Percentiles rank a stretch among this genome's conserved stretches.
These are phyloP conservation scores for Candida stauntonica DNA, from an alignment of 805 yeast species.

Conservation along the genomic window DNA sequence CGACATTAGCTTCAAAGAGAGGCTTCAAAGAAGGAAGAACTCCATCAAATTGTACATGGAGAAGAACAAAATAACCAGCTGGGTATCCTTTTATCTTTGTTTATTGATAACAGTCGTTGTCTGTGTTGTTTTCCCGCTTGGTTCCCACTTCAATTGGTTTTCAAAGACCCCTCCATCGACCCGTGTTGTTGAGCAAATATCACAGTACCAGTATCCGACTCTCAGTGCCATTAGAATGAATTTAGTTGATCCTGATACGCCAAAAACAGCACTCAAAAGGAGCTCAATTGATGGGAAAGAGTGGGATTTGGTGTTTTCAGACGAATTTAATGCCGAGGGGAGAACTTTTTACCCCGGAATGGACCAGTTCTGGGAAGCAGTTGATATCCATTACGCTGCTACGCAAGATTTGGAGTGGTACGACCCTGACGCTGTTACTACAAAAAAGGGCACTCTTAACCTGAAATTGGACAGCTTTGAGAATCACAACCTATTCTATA, in stretches of 20 bases:
- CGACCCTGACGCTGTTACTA: constrained; percentile 44
- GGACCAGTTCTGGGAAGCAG: constrained; percentile 45
- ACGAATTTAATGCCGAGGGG: constrained; percentile 45
- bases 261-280: constrained; percentile 39
- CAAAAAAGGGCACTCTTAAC: constrained; percentile 37
- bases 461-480: constrained; percentile 38
- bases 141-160: constrained; percentile 1
- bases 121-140: constrained; percentile 3
- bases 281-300: constrained; percentile 30
- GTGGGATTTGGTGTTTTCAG: constrained; percentile 44
- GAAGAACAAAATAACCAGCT: not conserved
- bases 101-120: not conserved
- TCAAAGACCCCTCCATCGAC: not conserved
- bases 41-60: not conserved
- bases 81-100: not conserved
- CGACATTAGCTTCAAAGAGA: not conserved
- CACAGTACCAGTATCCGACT: constrained; percentile 53
- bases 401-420: constrained; percentile 49
- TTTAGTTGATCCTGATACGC: constrained; percentile 74
- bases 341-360: constrained; percentile 44
- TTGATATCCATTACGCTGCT: constrained; percentile 42
- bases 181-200: constrained; percentile 34
- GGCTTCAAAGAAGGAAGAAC: constrained; percentile 1
- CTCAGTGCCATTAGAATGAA: constrained; percentile 55
- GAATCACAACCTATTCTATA: constrained; percentile 40